Conservation (phyloP, 2,329 filamentous ascomycete genomes). For the Lachnum nothofagi region DNA sequence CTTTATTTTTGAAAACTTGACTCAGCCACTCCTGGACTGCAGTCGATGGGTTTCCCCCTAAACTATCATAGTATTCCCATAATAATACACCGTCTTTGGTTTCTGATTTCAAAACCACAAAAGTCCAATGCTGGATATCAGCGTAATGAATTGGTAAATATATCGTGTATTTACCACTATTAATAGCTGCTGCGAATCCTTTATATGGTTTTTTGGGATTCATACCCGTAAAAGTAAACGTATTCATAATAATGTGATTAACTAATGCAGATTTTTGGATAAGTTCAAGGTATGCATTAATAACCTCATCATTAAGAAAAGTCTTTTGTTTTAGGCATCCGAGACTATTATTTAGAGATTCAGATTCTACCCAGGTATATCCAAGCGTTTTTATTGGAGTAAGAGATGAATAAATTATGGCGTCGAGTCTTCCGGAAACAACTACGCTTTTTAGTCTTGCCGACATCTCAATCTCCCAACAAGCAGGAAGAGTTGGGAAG, state of each 20-base stretch:
- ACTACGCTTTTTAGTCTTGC: conserved; percentile 15
- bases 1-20: neutral
- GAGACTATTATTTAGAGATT: conserved; percentile 7
- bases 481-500: conserved; percentile 7
- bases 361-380: conserved; percentile 4
- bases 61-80: conserved; percentile 13
- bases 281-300: conserved; percentile 18
- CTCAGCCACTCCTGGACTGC: conserved; percentile 6
- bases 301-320: conserved; percentile 14
- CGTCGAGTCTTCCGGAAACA: neutral
- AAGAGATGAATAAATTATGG: conserved; percentile 8
- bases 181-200: conserved; percentile 3
- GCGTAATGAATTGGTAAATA: conserved; percentile 10
- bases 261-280: conserved; percentile 9
- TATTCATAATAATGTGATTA: conserved; percentile 4
- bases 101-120: conserved; percentile 13
- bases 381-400: conserved; percentile 11
- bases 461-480: conserved; percentile 12
- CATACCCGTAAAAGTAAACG: conserved; percentile 8
- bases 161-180: conserved; percentile 14
- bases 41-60: conserved; percentile 4
- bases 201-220: conserved; percentile 2
- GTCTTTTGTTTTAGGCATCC: conserved; percentile 13
- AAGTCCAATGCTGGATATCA: conserved; percentile 8
- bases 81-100: conserved; percentile 2